Evolutionary conservation across 164 flowering plant species (phyloP), one percentile per base, ranked within the genome.

Genomic region (Piper betle): DNA sequence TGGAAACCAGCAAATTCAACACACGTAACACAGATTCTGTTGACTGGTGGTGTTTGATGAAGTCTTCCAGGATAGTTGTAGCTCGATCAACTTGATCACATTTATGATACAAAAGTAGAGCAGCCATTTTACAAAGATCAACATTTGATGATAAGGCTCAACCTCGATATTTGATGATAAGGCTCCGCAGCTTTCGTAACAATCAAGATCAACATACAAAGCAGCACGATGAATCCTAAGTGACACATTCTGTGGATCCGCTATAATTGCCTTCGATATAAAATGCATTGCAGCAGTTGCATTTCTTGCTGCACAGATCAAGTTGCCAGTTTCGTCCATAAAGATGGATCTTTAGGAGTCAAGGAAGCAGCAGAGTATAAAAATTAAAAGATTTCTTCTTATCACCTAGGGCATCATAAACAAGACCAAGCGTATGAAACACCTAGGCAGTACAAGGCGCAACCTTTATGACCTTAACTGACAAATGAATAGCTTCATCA

Each of bases 311-410:
- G n/a, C n/a, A 71, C 65, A 64, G 82, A 80, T 69, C 68, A 62
- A 6, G 62, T 33, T 15, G 79, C 71, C 56, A 86, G 91, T 54
- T 66, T 68, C 63, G 82, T 81, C 96, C 96, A 86, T 13, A 86
- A 73, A 61, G 82, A 69, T 61, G 83, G 71, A 68, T 89, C 85
- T 71, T 80, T 86, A 41, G 85, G 89, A 3, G 69, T 67, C 57
- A 84, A 68, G 73, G 66, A 71, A 60, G 90, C 91, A 55, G 91
- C 88, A 89, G 58, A 80, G 79, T 78, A 75, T 83, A 86, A 57
- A 75, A 82, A 53, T 70, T 74, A 60, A 80, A 60, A 17, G 89
- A 81, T 58, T 60, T 82, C 59, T 69, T 80, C 19, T 75, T 69
- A 61, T 86, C 79, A 19, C 83, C 82, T 61, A 71, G 72, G 57